Base-by-base conservation (phyloP, 176 grass and related monocot species). In the Carex kokanica region DNA sequence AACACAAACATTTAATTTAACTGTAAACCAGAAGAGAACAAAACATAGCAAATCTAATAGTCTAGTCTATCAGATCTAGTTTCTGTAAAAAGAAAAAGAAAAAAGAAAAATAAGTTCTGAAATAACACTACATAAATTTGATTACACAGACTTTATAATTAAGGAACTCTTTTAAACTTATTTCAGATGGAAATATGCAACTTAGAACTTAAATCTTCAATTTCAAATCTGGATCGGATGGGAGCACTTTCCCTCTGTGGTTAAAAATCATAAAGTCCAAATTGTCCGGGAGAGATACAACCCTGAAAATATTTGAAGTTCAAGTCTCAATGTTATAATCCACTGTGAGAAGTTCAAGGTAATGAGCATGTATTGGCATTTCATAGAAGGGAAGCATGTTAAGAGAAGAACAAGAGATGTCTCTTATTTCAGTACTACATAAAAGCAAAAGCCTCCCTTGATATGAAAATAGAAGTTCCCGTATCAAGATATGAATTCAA, bases 241-340 rank as follows among this genome's bases (percentile, higher is more conserved):
- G 89, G n/a, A 99, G 61, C 8, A 90, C 85, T 38, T 73, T 86
- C 65, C 91, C 89, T 0, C 96, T 90, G 83, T 99, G 96, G 79
- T 99, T 99, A 88, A 99, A 99, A 78, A 88, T 90, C 91, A 99
- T 95, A 78, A 99, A 99, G 79, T 99, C 96, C 86, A 99, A 45
- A 86, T 99, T 95, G 25, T 86, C 80, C 2, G 96, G 93, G 60
- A 93, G 87, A 0, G 89, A 95, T 24, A 95, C 91, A 5, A 99
- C 87, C 96, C 93, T 95, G 89, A 80, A 69, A 67, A 89, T 78
- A 60, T 40, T 65, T 69, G 25, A 63, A 66, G 20, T 82, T 61
- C 11, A 64, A 66, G 24, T 27, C 25, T 53, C 41, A 32, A 66
- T 2, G 9, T 82, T 64, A 59, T 17, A 66, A 32, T 14, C 25